These are phyloP conservation scores for Aureococcus anophagefferens DNA, from an alignment of 108 stramenopile genomes.

Conservation along the genomic window DNA sequence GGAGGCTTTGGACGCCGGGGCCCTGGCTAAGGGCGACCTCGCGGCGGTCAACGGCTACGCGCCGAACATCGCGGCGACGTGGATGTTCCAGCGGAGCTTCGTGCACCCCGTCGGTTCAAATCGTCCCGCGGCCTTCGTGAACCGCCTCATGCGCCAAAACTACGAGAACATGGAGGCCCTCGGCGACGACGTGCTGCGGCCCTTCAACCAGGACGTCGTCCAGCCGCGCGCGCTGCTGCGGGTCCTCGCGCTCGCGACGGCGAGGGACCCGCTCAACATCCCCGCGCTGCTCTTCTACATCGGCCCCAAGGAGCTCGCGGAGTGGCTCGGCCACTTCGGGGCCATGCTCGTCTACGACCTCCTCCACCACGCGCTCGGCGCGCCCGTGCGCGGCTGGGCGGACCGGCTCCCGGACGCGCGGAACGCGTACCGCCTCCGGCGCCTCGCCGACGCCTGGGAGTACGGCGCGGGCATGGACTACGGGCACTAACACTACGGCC, in stretches of 20 bases:
- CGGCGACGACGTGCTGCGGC: slow-evolving; percentile 31
- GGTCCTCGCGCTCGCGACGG: slow-evolving; percentile 57
- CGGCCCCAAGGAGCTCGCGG: slow-evolving; percentile 57
- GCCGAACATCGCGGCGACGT: slow-evolving; percentile 78
- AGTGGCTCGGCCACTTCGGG: slow-evolving; percentile 71
- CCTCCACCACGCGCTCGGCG: background rate
- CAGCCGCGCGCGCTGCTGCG: slow-evolving; percentile 66
- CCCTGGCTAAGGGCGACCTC: slow-evolving; percentile 68
- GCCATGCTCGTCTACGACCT: slow-evolving; percentile 56
- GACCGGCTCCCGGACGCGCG: background rate
- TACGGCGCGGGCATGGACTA: slow-evolving; percentile 18
- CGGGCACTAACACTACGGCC: too few relatives aligned
- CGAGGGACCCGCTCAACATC: slow-evolving; percentile 65
- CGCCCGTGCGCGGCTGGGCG: background rate
- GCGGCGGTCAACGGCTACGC: slow-evolving; percentile 78
- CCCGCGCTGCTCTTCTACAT: slow-evolving; percentile 64
- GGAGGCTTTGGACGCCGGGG: slow-evolving; percentile 70
- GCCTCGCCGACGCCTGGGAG: slow-evolving; percentile 19
- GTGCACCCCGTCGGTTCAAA: slow-evolving; percentile 28
- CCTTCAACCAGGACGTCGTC: slow-evolving; percentile 77
- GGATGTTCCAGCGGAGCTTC: slow-evolving; percentile 97
- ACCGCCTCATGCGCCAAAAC: slow-evolving; percentile 70
- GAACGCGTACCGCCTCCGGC: background rate
- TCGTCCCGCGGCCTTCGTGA: slow-evolving; percentile 53
- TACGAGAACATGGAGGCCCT: slow-evolving; percentile 39